phyloP scores from a whole-genome alignment of 805 yeast genomes.

The Phaffomyces antillensis region DNA sequence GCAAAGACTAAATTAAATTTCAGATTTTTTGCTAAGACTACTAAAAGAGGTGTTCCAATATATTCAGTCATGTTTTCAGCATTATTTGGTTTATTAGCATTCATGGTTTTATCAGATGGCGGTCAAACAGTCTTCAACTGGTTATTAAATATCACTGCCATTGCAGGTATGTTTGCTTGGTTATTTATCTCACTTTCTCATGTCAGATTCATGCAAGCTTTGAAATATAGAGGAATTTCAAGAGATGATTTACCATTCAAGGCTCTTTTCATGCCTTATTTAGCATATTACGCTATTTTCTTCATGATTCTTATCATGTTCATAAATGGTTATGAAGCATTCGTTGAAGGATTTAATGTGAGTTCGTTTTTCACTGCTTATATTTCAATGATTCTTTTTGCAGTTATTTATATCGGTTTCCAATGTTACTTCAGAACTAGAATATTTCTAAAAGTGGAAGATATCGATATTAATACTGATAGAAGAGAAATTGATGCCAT shows the following conservation, averaged over 20 bases:
- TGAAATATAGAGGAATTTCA: conserved; percentile 55
- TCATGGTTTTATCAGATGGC: conserved; percentile 41
- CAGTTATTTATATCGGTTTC: conserved; percentile 46
- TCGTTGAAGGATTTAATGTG: conserved; percentile 45
- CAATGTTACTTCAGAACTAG: conserved; percentile 46
- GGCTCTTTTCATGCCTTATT: conserved; percentile 59
- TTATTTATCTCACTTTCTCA: conserved; percentile 57
- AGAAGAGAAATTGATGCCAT: conserved; percentile 55
- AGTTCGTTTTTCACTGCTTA: conserved; percentile 62
- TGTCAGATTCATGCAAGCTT: conserved; percentile 60
- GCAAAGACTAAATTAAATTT: conserved; percentile 51
- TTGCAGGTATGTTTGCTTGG: conserved; percentile 73
- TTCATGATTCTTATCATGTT: conserved; percentile 50
- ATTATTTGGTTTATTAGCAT: conserved; percentile 56
- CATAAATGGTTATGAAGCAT: conserved; percentile 66
- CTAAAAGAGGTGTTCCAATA: conserved; percentile 55
- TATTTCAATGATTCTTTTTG: conserved; percentile 57
- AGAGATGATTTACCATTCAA: conserved; percentile 69
- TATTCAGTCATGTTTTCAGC: conserved; percentile 51
- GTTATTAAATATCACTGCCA: conserved; percentile 70
- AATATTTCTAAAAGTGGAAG: conserved; percentile 41
- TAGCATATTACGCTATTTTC: conserved; percentile 56
- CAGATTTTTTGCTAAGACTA: conserved; percentile 36
- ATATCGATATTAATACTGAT: conserved; percentile 66
- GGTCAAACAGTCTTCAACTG: conserved; percentile 60